Evolutionary conservation across 768 basidiomycete species (phyloP), one percentile per base, ranked within the genome.

Genomic region (Fibroporia radiculosa): DNA sequence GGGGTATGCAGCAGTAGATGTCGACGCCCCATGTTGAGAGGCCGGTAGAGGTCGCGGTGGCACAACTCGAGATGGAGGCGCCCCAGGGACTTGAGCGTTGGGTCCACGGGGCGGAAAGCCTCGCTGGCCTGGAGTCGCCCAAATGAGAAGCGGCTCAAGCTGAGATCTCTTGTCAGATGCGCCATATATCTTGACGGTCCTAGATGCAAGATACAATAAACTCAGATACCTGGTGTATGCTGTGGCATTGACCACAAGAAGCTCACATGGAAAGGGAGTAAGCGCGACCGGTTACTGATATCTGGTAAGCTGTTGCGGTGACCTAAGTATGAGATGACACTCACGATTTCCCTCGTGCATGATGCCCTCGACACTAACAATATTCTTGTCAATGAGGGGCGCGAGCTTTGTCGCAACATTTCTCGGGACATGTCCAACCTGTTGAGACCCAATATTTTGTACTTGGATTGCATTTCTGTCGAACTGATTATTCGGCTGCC

Each of bases 391-490:
- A 40, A 93, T 73, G 19, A 92, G 66, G 1, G 84, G 80, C 4
- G 90, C 74, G 14, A 93, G 66, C 52, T 74, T 73, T 0, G 59
- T 42, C 0, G 77, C 85, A 11, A 82, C 70, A 18, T 62, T 65
- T 26, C 74, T 72, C 1, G 86, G 81, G 19, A 93, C 58, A 62
- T 93, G 91, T 1, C 91, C 91, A 2, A 93, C 89, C 72, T 91
- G 84, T 11, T 65, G 65, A 1, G 70, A 68, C 1, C 73, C 69
- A 32, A 91, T 89, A 56, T 93, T 93, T 58, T 75, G 70, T 22
- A 93, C 89, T 66, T 87, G 77, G 20, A 90, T 81, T 1, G 85
- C 83, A 61, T 89, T 87, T 23, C 83, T 67, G 47, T 93, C 91
- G 56, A 82, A 84, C 34, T 22, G 49, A 57, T 91, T 91, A 0